Evolutionary conservation across 371 early-diverging fungal species (phyloP).

Genomic region (Rhizopus stolonifer): DNA sequence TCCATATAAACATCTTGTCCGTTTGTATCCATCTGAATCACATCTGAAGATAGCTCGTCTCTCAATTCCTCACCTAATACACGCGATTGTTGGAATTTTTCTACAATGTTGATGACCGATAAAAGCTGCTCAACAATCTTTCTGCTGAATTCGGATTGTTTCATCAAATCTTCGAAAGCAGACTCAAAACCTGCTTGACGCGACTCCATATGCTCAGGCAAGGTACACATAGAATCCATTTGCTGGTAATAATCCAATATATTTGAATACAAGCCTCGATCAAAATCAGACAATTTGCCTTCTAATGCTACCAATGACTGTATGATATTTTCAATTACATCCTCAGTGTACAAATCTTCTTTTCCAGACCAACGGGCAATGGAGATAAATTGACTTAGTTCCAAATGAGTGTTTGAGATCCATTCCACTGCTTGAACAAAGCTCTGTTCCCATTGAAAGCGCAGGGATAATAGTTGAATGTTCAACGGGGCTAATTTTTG

Average conservation of each 20-base stretch:
- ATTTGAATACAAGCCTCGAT: slow-evolving; percentile 35
- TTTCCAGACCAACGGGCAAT: slow-evolving; percentile 38
- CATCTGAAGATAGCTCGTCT: slow-evolving; percentile 5
- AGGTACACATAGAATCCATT: slow-evolving; percentile 31
- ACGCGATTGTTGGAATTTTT: slow-evolving; percentile 31
- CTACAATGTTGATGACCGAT: slow-evolving; percentile 32
- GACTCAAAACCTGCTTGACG: slow-evolving; percentile 50
- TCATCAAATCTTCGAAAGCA: slow-evolving; percentile 45
- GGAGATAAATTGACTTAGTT: slow-evolving; percentile 35
- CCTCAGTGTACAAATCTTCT: slow-evolving; percentile 16
- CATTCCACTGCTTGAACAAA: slow-evolving; percentile 44
- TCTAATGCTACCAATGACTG: slow-evolving; percentile 35
- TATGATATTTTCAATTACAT: slow-evolving; percentile 34
- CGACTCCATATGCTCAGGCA: slow-evolving; percentile 45
- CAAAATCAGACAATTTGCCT: slow-evolving; percentile 42
- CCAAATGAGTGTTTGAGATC: slow-evolving; percentile 35
- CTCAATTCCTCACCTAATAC: slow-evolving; percentile 40
- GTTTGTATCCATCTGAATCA: not conserved
- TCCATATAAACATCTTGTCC: slow-evolving; percentile 28
- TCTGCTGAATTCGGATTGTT: slow-evolving; percentile 40
- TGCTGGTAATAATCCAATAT: slow-evolving; percentile 48
- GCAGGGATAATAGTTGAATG: slow-evolving; percentile 32
- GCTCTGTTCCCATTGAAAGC: slow-evolving; percentile 49
- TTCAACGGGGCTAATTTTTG: not conserved
- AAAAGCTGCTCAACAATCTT: slow-evolving; percentile 48